Conservation (phyloP, 179 eudicot genomes). For the Patellifolia procumbens region DNA sequence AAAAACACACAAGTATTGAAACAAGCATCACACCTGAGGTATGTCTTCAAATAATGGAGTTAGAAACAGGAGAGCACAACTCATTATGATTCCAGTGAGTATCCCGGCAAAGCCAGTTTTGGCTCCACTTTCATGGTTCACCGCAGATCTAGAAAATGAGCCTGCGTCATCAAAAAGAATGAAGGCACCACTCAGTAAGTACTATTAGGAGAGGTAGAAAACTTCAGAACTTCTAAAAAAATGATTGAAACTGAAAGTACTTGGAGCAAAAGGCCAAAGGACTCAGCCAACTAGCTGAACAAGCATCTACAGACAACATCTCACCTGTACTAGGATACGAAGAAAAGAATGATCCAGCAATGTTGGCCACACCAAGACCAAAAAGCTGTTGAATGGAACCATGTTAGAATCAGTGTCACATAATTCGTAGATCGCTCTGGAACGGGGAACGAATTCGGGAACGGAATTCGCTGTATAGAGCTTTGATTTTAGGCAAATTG, state of each 20-base stretch:
- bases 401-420: too few species aligned
- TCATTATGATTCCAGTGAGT: slow-evolving; percentile 79
- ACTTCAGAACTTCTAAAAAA: background rate
- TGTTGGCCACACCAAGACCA: slow-evolving; percentile 99
- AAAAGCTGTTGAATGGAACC: slow-evolving; percentile 60
- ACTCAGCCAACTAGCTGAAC: background rate
- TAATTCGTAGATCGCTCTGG: too few species aligned
- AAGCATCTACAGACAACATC: slow-evolving; percentile 3
- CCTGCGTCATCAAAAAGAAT: slow-evolving; percentile 46
- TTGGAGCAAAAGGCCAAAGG: background rate
- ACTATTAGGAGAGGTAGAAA: background rate
- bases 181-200: background rate
- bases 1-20: slow-evolving; percentile 1
- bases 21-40: slow-evolving; percentile 70
- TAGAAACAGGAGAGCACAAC: slow-evolving; percentile 78
- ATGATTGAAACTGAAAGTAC: background rate
- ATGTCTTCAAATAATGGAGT: slow-evolving; percentile 86
- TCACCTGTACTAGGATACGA: slow-evolving; percentile 58
- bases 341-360: slow-evolving; percentile 87
- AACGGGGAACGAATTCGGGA: too few species aligned
- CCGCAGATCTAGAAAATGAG: slow-evolving; percentile 98
- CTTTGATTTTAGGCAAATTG: too few species aligned
- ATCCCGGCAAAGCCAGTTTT: slow-evolving; percentile 94
- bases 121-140: slow-evolving; percentile 99
- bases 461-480: too few species aligned